Conservation (phyloP, 2,329 filamentous ascomycete species). For the Neonectria magnoliae region DNA sequence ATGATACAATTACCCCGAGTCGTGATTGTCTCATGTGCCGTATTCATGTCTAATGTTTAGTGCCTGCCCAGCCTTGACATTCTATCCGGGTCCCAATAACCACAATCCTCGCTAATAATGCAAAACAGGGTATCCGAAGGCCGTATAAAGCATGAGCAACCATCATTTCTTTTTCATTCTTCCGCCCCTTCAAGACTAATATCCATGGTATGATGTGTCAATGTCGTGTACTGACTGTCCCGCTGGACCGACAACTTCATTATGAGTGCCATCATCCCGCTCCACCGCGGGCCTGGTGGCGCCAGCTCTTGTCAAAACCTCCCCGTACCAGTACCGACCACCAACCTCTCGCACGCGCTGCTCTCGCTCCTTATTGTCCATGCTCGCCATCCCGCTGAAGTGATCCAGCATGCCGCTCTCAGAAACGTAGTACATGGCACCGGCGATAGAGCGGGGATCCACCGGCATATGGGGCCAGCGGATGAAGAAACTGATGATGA, state of each 20-base stretch:
- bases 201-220: constrained; percentile 36
- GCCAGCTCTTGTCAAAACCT: constrained; percentile 33
- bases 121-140: constrained; percentile 8
- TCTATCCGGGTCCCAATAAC: neutral
- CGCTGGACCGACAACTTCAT: constrained; percentile 6
- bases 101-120: neutral
- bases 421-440: constrained; percentile 55
- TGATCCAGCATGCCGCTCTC: constrained; percentile 40
- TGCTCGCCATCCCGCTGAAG: constrained; percentile 36
- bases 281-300: constrained; percentile 39
- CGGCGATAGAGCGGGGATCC: constrained; percentile 58
- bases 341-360: constrained; percentile 36
- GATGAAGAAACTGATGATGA: constrained; percentile 53
- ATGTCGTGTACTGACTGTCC: constrained; percentile 22
- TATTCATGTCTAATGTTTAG: neutral
- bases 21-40: neutral
- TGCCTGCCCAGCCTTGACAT: neutral
- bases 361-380: constrained; percentile 34
- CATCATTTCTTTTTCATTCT: neutral
- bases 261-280: constrained; percentile 37
- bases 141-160: neutral
- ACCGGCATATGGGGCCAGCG: constrained; percentile 57
- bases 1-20: neutral
- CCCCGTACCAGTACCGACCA: constrained; percentile 38
- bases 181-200: constrained; percentile 1